Conservation (phyloP, 352 stramenopile genomes). For the Pythium sp. region DNA sequence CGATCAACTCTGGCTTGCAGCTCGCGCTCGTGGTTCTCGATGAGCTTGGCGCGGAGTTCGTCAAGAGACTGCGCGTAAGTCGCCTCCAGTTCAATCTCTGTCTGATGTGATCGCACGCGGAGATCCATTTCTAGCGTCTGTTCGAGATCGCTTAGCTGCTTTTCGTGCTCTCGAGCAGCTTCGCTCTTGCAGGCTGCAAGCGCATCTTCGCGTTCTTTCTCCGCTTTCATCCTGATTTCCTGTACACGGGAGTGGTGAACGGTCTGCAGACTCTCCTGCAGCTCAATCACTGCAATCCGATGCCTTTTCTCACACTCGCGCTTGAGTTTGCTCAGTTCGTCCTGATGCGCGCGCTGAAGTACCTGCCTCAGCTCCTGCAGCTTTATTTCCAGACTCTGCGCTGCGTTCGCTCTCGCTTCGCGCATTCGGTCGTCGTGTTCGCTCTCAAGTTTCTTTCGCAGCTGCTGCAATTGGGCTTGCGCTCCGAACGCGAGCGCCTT, state of each 20-base stretch:
- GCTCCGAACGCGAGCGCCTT: conserved; percentile 56
- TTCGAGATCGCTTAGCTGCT: conserved; percentile 34
- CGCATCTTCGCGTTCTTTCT: conserved; percentile 18
- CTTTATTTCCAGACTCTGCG: conserved; percentile 32
- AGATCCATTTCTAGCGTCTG: conserved; percentile 46
- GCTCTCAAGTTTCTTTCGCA: conserved; percentile 39
- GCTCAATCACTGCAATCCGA: conserved; percentile 44
- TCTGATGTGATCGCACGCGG: conserved; percentile 27
- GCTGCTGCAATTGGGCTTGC: conserved; percentile 59
- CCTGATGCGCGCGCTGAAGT: conserved; percentile 30
- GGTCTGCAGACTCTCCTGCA: conserved; percentile 45
- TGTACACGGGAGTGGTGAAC: conserved; percentile 27
- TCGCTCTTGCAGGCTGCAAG: conserved; percentile 24
- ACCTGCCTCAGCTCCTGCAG: conserved; percentile 40
- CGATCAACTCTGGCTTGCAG: conserved; percentile 40
- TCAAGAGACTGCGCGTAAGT: conserved; percentile 39
- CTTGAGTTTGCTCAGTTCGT: conserved; percentile 37
- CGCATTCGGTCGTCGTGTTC: conserved; percentile 35
- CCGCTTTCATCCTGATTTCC: conserved; percentile 23
- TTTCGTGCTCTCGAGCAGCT: conserved; percentile 30
- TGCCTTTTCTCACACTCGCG: conserved; percentile 42
- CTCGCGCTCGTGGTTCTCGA: conserved; percentile 31
- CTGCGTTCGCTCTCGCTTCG: conserved; percentile 27
- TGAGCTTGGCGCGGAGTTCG: conserved; percentile 24
- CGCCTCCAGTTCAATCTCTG: conserved; percentile 41